Conservation (phyloP, 2,329 filamentous ascomycete genomes). For the Colletotrichum godetiae region DNA sequence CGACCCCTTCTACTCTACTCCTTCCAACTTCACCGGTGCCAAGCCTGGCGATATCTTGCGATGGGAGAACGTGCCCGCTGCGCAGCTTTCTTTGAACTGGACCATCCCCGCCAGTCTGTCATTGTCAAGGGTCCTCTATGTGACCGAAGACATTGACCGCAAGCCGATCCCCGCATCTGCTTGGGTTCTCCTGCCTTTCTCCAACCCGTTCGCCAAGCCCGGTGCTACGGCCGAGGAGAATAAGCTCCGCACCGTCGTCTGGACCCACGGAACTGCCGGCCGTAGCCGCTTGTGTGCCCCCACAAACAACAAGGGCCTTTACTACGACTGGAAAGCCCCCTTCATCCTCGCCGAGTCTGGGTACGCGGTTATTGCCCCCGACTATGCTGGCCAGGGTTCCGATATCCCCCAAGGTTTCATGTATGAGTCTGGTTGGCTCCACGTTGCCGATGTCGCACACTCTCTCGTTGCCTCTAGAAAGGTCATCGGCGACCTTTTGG, state of each 20-base stretch:
- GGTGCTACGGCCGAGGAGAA: constrained; percentile 2
- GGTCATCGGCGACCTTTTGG: constrained; percentile 23
- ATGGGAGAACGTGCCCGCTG: constrained; percentile 33
- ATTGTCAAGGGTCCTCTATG: constrained; percentile 29
- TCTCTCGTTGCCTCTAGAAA: constrained; percentile 35
- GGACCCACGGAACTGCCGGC: constrained; percentile 42
- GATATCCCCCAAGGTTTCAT: constrained; percentile 38
- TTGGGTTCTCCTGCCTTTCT: constrained; percentile 32
- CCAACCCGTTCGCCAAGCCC: neutral
- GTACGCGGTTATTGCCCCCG: constrained; percentile 25
- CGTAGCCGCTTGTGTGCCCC: constrained; percentile 38
- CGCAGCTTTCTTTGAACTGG: constrained; percentile 27
- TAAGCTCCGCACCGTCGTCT: constrained; percentile 35
- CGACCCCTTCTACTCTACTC: constrained; percentile 18
- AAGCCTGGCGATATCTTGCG: constrained; percentile 15
- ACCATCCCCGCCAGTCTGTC: constrained; percentile 34
- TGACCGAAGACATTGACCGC: constrained; percentile 37
- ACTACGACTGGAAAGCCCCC: constrained; percentile 39
- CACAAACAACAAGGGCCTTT: constrained; percentile 38
- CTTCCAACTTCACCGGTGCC: constrained; percentile 8
- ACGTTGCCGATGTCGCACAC: constrained; percentile 37
- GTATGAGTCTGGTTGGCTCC: constrained; percentile 37
- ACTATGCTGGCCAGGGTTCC: constrained; percentile 30
- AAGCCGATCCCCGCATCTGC: constrained; percentile 34
- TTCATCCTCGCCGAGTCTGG: constrained; percentile 35